Conservation (phyloP, 192 early-diverging fungal genomes). For the Mortierella alpina region DNA sequence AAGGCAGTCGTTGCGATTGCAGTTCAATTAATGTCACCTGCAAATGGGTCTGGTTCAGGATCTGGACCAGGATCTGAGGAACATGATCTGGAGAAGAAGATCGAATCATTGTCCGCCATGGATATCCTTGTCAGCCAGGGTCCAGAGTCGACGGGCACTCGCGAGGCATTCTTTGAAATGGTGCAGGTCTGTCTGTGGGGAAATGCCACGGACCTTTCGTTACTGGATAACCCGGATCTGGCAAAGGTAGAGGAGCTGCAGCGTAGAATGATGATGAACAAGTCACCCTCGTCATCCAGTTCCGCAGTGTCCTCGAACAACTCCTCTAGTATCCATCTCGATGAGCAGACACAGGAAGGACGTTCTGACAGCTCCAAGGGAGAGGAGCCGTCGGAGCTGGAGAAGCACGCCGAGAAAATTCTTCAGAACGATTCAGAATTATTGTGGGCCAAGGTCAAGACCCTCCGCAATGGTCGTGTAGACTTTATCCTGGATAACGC, state of each 20-base stretch:
- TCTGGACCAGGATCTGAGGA: conserved; percentile 14
- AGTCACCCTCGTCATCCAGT: conserved; percentile 1
- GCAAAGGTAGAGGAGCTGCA: conserved; percentile 80
- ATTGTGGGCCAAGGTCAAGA: conserved; percentile 69
- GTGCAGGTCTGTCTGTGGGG: conserved; percentile 88
- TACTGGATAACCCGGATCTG: conserved; percentile 75
- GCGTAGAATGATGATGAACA: conserved; percentile 30
- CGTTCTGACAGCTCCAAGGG: background rate
- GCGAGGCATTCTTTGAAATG: conserved; percentile 71
- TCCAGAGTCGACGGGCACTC: conserved; percentile 30
- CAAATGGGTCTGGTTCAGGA: conserved; percentile 12
- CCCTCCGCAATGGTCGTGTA: conserved; percentile 67
- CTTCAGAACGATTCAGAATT: conserved; percentile 77
- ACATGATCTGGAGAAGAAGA: background rate
- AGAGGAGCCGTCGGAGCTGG: conserved; percentile 48
- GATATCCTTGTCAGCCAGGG: conserved; percentile 42
- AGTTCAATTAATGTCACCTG: conserved; percentile 59
- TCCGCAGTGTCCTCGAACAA: conserved; percentile 21
- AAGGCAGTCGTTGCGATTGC: conserved; percentile 75
- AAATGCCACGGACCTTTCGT: conserved; percentile 87
- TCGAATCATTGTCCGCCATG: conserved; percentile 13
- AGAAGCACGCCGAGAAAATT: conserved; percentile 68
- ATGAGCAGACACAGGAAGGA: conserved; percentile 2
- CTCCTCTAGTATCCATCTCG: conserved; percentile 56
- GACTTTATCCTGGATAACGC: conserved; percentile 93